phyloP scores from a whole-genome alignment of 345 rosid genomes.

The Abelmoschus esculentus region DNA sequence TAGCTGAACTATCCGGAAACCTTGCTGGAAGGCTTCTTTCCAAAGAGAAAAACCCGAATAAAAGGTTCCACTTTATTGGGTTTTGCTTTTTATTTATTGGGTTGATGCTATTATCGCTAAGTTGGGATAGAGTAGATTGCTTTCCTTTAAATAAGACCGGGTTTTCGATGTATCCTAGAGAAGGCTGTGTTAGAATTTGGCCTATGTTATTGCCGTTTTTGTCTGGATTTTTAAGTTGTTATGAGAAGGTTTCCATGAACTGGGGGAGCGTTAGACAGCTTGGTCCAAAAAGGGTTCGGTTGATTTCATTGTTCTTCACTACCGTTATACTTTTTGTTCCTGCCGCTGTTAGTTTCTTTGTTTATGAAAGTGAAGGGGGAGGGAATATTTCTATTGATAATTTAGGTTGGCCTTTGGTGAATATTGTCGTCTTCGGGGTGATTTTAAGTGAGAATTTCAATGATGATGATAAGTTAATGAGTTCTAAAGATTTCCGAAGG shows the following conservation, averaged over 20 bases:
- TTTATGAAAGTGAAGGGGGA: constrained; percentile 37
- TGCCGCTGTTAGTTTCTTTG: constrained; percentile 56
- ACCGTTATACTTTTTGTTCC: constrained; percentile 64
- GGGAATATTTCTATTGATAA: constrained; percentile 41
- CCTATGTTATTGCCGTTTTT: constrained; percentile 80
- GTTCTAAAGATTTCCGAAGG: constrained; percentile 52
- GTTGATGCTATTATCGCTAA: constrained; percentile 56
- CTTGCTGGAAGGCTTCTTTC: constrained; percentile 53
- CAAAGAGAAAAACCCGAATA: constrained; percentile 21
- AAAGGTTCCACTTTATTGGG: constrained; percentile 43
- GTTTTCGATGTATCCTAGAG: constrained; percentile 38
- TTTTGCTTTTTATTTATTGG: constrained; percentile 52
- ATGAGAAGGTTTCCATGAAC: constrained; percentile 70
- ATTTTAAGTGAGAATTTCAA: constrained; percentile 69
- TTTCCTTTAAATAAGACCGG: constrained; percentile 56
- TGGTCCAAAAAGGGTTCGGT: constrained; percentile 58
- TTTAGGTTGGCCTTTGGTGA: constrained; percentile 84
- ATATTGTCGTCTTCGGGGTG: constrained; percentile 85
- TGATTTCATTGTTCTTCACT: constrained; percentile 59
- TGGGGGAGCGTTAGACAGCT: constrained; percentile 52
- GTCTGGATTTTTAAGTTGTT: constrained; percentile 80
- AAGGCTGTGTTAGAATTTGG: constrained; percentile 64
- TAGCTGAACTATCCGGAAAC: constrained; percentile 77
- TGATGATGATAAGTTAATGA: constrained; percentile 52
- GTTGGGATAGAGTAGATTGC: constrained; percentile 88